Evolutionary conservation across 2,329 filamentous ascomycete species (phyloP).

Genomic region (Colletotrichum cereale): DNA sequence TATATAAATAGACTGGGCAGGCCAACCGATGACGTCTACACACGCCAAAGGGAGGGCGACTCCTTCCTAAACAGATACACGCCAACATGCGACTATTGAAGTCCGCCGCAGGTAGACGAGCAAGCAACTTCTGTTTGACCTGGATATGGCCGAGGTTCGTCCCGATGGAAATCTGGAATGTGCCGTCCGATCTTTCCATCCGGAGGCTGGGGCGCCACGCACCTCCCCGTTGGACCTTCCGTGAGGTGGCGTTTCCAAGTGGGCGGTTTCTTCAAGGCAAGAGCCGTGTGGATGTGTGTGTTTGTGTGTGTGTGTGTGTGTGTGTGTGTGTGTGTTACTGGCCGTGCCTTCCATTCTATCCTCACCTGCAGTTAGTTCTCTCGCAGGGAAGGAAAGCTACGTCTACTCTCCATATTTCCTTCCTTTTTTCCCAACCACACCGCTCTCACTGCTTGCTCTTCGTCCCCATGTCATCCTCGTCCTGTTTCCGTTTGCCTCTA

Average conservation of each 20-base stretch:
- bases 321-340: not conserved
- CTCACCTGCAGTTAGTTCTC: not conserved
- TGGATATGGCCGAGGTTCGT: not conserved
- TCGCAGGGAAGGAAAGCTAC: too few species aligned
- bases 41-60: not conserved
- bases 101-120: not conserved
- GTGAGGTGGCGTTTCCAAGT: not conserved
- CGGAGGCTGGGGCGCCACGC: not conserved
- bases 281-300: too few species aligned
- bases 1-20: not conserved
- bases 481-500: not conserved
- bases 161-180: not conserved
- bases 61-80: not conserved
- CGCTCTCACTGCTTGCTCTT: too few species aligned
- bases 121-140: not conserved
- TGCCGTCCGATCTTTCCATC: not conserved
- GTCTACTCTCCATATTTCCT: too few species aligned
- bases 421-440: too few species aligned
- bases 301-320: too few species aligned
- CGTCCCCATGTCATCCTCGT: not conserved
- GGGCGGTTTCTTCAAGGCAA: not conserved
- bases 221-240: slow-evolving; percentile 13
- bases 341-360: not conserved
- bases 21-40: slow-evolving; percentile 4
- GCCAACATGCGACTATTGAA: slow-evolving; percentile 2